Evolutionary conservation across 2,329 filamentous ascomycete species (phyloP).

Genomic region (Hymenoscyphus infarciens): DNA sequence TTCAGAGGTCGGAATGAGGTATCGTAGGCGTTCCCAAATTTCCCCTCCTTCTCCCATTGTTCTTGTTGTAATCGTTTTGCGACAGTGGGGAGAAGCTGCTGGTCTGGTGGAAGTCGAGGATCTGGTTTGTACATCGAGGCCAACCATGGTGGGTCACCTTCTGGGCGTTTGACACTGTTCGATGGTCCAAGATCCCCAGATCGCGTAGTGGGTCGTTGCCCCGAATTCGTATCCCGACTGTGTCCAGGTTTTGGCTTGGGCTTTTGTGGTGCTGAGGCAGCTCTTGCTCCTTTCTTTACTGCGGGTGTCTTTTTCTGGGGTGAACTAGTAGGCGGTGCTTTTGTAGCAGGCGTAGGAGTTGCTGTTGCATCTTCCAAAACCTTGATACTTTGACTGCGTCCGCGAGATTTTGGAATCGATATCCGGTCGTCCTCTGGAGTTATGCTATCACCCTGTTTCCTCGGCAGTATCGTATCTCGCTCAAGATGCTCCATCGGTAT

Average conservation of each 20-base stretch:
- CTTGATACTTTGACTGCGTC: constrained; percentile 66
- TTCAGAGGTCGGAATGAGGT: constrained; percentile 82
- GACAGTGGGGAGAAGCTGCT: constrained; percentile 92
- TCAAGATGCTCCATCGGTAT: constrained; percentile 70
- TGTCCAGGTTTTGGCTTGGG: constrained; percentile 62
- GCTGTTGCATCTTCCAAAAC: constrained; percentile 50
- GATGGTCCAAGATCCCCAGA: constrained; percentile 51
- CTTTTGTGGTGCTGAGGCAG: constrained; percentile 36
- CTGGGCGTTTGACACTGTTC: constrained; percentile 57
- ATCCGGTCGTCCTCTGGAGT: constrained; percentile 56
- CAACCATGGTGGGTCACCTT: constrained; percentile 95
- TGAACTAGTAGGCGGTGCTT: constrained; percentile 43
- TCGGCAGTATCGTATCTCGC: constrained; percentile 64
- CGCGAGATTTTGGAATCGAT: constrained; percentile 58
- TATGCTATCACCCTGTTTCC: constrained; percentile 54
- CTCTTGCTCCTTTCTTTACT: constrained; percentile 31
- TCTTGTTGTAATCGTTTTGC: constrained; percentile 89
- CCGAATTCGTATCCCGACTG: constrained; percentile 44
- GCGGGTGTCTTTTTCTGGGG: constrained; percentile 47
- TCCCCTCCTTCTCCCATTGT: constrained; percentile 90
- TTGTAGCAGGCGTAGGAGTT: constrained; percentile 34
- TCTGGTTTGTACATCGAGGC: constrained; percentile 94
- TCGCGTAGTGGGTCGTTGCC: constrained; percentile 57
- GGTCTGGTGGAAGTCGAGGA: constrained; percentile 86
- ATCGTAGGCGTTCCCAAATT: constrained; percentile 81